These are phyloP conservation scores for Blastobotrys capitulatus DNA, from an alignment of 1,139 yeast genomes.

Conservation along the genomic window DNA sequence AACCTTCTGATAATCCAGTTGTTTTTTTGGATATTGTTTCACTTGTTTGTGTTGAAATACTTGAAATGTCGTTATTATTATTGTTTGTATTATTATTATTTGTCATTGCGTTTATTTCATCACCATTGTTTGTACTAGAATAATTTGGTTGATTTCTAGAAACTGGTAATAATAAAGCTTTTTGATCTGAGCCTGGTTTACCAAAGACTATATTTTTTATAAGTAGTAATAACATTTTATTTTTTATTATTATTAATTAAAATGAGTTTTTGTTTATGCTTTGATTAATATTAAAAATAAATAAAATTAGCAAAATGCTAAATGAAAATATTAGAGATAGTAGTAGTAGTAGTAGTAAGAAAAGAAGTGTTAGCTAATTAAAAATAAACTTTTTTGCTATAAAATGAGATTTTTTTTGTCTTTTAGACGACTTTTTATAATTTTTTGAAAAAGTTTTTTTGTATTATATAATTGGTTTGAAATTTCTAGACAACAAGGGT, in stretches of 20 bases:
- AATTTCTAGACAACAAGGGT: too few relatives aligned
- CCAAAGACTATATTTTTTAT: constrained; percentile 21
- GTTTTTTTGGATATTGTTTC: background rate
- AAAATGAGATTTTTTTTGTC: too few relatives aligned
- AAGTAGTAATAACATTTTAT: background rate
- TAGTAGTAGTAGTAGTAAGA: too few relatives aligned
- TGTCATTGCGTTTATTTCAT: background rate
- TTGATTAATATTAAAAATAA: too few relatives aligned
- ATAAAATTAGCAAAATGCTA: too few relatives aligned
- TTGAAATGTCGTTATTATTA: background rate
- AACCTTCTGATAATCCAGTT: constrained; percentile 11
- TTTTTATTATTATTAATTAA: background rate
- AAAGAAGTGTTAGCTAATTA: too few relatives aligned
- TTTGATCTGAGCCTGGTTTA: constrained; percentile 16
- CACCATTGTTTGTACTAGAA: background rate
- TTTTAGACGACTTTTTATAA: too few relatives aligned
- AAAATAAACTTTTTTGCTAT: too few relatives aligned
- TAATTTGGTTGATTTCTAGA: background rate
- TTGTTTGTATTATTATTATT: background rate
- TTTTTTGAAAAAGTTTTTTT: too few relatives aligned
- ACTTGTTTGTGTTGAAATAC: background rate
- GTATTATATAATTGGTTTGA: too few relatives aligned
- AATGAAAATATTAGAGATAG: too few relatives aligned
- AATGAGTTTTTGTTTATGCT: too few relatives aligned
- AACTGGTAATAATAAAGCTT: constrained; percentile 19